Conservation (phyloP, 2,329 filamentous ascomycete genomes). For the Aspergillus ruber region DNA sequence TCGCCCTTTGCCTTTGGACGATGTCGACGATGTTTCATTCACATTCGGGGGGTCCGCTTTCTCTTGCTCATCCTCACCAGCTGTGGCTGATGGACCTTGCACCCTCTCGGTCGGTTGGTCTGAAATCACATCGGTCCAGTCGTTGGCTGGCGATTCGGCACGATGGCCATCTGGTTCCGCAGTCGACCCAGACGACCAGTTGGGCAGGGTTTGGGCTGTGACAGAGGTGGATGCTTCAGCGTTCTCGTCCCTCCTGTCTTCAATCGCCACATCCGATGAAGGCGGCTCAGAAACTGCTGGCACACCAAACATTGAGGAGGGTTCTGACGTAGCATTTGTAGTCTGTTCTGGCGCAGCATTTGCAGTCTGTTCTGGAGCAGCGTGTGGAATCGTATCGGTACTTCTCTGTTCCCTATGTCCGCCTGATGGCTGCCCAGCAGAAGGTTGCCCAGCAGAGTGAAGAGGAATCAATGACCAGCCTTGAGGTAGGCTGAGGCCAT, state of each 20-base stretch:
- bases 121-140: conserved; percentile 23
- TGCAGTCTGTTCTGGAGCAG: neutral
- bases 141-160: conserved; percentile 22
- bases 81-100: neutral
- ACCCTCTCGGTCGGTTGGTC: conserved; percentile 11
- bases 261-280: neutral
- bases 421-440: conserved; percentile 8
- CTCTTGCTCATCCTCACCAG: neutral
- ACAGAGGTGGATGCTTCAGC: conserved; percentile 1
- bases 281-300: neutral
- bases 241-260: conserved; percentile 1
- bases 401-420: neutral
- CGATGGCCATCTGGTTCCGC: conserved; percentile 6
- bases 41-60: neutral
- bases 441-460: conserved; percentile 14
- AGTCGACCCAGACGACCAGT: conserved; percentile 12
- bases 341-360: neutral
- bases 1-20: conserved; percentile 29
- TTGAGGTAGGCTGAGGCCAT: conserved; percentile 46
- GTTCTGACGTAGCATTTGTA: conserved; percentile 2
- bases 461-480: conserved; percentile 39
- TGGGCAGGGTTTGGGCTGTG: conserved; percentile 8
- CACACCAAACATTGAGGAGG: neutral
- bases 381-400: neutral
- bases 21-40: conserved; percentile 11